Evolutionary conservation across 805 yeast genomes (phyloP), one percentile per base, ranked within the genome.

Genomic region (Kuraishia hungarica): DNA sequence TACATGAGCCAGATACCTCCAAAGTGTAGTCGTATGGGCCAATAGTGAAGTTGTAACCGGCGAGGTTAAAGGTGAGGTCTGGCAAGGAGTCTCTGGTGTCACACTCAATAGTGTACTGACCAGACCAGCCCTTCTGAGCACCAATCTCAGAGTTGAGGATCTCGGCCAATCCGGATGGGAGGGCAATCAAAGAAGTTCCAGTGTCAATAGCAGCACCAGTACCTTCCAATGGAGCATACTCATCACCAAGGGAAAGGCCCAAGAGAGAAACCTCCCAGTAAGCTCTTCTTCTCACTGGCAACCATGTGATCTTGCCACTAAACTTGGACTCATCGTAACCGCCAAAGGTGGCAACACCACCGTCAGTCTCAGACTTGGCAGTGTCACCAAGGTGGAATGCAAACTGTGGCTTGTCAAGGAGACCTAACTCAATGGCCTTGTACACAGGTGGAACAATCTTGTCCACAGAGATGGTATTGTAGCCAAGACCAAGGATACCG

Each of bases 191-290:
- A 43, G 98, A 93, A 60, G 99, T 94, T 74, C 99, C 99, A 56
- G 99, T 94, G 73, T 94, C 99, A 68, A 94, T 91, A 58, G 97
- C 97, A 65, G 97, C 99, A 71, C 99, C 99, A 59, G 91, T 85
- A 66, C 76, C 76, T 62, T 79, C 81, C 66, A 94, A 82, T 63
- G 79, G 82, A 53, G 98, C 97, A 67, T 81, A 88, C 75, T 94
- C 96, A 62, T 87, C 88, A 66, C 99, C 99, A 60, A 94, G 80
- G 50, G 92, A 89, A 69, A 94, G 78, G 63, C 96, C 92, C 64
- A 90, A 90, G 63, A 94, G 87, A 63, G 86, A 82, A 58, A 94
- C 99, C 79, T 94, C 99, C 99, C 99, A 94, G 82, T 94, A 94
- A 39, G 98, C 99, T 84, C 92, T 91, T 81, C 99, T 89, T 79